Base-by-base conservation (phyloP, 2,329 filamentous ascomycete species). In the Stagonosporopsis rhizophila region DNA sequence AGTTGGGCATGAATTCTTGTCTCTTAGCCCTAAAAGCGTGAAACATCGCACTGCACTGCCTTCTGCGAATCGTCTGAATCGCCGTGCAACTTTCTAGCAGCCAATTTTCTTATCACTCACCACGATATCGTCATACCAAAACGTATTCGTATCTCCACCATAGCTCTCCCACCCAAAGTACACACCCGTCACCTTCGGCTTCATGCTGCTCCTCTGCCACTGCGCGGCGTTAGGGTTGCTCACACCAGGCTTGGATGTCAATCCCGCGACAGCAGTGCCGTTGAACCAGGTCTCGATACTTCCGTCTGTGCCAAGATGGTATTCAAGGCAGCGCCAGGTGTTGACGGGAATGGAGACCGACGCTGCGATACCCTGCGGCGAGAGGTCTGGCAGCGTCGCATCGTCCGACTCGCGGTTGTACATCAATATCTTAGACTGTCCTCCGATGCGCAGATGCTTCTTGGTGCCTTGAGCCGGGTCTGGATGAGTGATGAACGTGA, bases 81-180 rank as follows among this genome's bases (percentile, higher is more conserved):
- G 6, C 14, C 4, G 19, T 20, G 25, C 40, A 30, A 12, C 37
- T 12, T 1, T 25, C 56, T 65, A 67, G 39, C 84, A 86, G 30
- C 83, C 83, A 61, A 84, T 75, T 30, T 82, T 76, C 17, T 68
- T 79, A 38, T 78, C 77, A 62, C 75, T 74, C 44, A 87, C 70
- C 6, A 73, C 79, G 60, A 87, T 79, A 65, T 87, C 85, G 61
- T 87, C 85, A 59, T 86, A 87, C 84, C 84, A 87, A 63, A 87
- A 82, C 1, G 85, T 87, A 71, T 87, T 87, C 2, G 77, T 73
- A 57, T 85, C 84, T 0, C 83, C 83, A 9, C 84, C 83, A 61
- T 87, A 87, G 4, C 81, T 83, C 77, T 87, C 85, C 85, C 85
- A 87, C 0, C 85, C 85, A 59, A 87, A 87, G 73, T 87, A 85